Conservation (phyloP, 441 rosid genomes). For the Gossypium schwendimanii region DNA sequence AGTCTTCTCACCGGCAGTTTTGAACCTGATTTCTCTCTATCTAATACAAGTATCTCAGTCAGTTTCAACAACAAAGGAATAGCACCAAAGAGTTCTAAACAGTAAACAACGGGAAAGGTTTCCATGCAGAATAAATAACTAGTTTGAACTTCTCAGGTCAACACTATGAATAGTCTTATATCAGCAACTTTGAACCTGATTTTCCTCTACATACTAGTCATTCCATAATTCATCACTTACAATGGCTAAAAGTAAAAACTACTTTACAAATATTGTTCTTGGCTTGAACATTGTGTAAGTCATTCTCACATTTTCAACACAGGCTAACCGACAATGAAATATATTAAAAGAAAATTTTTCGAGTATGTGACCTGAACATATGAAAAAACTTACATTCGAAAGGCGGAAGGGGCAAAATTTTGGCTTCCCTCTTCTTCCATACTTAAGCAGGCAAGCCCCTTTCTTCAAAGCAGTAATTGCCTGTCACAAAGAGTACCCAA, state of each 20-base stretch:
- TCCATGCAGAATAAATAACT: background rate
- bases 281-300: background rate
- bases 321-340: background rate
- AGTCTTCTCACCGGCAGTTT: background rate
- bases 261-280: background rate
- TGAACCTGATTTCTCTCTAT: background rate
- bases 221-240: background rate
- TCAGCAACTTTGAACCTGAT: background rate
- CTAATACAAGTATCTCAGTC: background rate
- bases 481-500: constrained; percentile 48
- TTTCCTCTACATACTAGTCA: background rate
- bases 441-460: constrained; percentile 90
- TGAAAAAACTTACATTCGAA: constrained; percentile 61
- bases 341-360: background rate
- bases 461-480: constrained; percentile 92
- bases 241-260: background rate
- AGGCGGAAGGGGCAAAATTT: constrained; percentile 97
- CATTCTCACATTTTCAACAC: background rate
- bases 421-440: constrained; percentile 97
- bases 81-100: background rate
- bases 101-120: background rate
- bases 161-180: background rate
- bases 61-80: background rate
- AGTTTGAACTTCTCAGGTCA: background rate
- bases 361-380: background rate